Base-by-base conservation (phyloP, 345 rosid genomes). In the Chamaenerion angustifolium region DNA sequence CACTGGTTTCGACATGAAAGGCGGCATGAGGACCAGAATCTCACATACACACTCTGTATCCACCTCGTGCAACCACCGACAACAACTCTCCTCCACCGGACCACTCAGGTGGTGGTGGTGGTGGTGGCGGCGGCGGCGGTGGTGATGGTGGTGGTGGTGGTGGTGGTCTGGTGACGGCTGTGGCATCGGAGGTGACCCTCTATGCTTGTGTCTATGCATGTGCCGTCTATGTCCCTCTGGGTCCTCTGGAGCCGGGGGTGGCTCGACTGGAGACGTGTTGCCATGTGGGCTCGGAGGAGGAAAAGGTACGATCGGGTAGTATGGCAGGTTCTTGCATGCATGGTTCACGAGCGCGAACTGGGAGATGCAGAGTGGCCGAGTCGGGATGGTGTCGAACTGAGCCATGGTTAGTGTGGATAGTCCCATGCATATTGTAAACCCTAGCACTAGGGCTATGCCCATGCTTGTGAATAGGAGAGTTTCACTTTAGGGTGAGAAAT, bases 31-130 rank as follows among this genome's bases (percentile, higher is more conserved):
- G 63, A 77, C 81, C 57, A 87, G 66, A 64, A 84, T 40, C 43
- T 80, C 84, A 21, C 98, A 92, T 12, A 80, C 87, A 40, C 98
- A 92, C 60, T 80, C 82, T 6, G 48, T 16, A n/a, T 87, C 92
- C 50, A 92, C 54, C 64, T 69, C 66, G 50, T 63, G 69, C 64
- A 92, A 62, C 96, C 95, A 92, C 45, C 67, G 71, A 70, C 96
- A 92, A 52, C 98, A 92, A 11, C 74, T 71, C 17, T 53, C 59
- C 51, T 68, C 80, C 5, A 61, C 63, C 3, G 49, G 70, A 4
- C 77, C 42, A 21, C 52, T 8, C 23, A 35, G 74, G 16, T 52
- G 46, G 1, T 56, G 67, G 6, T 52, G 51, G 17, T 54, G 79
- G 5, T 61, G 64, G 16, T 61, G 77, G 6, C 49, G 44, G 14